phyloP scores from a whole-genome alignment of 1,284 basidiomycete species.

The Cryptococcus sp. region DNA sequence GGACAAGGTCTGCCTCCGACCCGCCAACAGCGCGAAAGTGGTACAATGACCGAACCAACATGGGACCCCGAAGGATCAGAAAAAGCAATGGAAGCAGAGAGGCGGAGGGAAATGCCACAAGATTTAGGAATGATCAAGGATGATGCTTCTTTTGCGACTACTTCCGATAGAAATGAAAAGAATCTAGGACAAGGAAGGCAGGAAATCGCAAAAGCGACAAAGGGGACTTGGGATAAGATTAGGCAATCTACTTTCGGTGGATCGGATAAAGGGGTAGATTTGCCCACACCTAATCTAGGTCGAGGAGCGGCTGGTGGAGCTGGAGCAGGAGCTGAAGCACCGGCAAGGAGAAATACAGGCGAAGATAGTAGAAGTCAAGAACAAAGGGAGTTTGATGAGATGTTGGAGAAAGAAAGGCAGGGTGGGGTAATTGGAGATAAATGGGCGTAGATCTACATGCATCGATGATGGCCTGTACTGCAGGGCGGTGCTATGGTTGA shows the following conservation, averaged over 20 bases:
- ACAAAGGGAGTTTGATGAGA: slow-evolving; percentile 33
- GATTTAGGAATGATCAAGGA: neutral
- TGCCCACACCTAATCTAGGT: neutral
- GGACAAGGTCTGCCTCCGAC: neutral
- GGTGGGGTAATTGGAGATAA: slow-evolving; percentile 15
- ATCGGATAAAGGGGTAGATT: too few species aligned
- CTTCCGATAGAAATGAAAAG: neutral
- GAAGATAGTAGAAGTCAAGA: slow-evolving; percentile 16
- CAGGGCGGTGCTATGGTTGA: too few species aligned
- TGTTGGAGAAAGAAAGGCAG: slow-evolving; percentile 32
- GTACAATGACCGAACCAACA: neutral
- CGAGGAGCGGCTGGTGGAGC: neutral
- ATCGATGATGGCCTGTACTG: too few species aligned
- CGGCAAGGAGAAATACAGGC: neutral
- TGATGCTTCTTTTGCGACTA: slow-evolving; percentile 5
- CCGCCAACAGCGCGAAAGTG: neutral
- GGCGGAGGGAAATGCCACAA: slow-evolving; percentile 2
- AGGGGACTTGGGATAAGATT: slow-evolving; percentile 8
- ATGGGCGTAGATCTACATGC: slow-evolving; percentile 6
- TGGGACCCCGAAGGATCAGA: slow-evolving; percentile 1
- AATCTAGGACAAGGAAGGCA: neutral
- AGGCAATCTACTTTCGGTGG: neutral
- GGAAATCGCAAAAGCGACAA: slow-evolving; percentile 4
- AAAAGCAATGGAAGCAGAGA: slow-evolving; percentile 8
- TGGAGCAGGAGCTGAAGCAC: neutral